phyloP scores from a whole-genome alignment of 2,329 filamentous ascomycete species.

The Fonsecaea erecta region DNA sequence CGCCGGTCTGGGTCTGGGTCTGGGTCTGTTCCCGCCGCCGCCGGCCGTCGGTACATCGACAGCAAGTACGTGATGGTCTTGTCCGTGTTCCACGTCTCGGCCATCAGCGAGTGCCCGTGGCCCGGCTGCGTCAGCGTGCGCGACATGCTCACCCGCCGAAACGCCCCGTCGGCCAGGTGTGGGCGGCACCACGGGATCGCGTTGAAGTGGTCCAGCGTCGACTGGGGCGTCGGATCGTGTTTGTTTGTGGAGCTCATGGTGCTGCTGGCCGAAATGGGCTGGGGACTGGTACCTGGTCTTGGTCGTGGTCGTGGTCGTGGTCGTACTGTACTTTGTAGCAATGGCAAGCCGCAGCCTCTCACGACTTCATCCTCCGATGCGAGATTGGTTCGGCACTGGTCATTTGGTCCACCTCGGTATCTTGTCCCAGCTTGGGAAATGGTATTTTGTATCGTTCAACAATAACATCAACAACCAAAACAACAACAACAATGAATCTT shows the following conservation, averaged over 20 bases:
- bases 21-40: not conserved
- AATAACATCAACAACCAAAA: no score
- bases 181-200: conserved; percentile 41
- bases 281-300: no score
- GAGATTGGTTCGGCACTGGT: not conserved
- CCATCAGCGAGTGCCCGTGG: conserved; percentile 33
- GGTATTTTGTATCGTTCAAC: not conserved
- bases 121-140: conserved; percentile 25
- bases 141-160: conserved; percentile 26
- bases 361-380: not conserved
- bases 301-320: no score
- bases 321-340: not conserved
- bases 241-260: not conserved
- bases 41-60: conserved; percentile 22
- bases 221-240: not conserved
- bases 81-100: conserved; percentile 34
- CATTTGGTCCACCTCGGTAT: not conserved
- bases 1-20: not conserved
- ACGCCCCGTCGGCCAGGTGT: conserved; percentile 40
- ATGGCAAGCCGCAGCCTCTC: not conserved
- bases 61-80: conserved; percentile 28
- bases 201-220: conserved; percentile 35
- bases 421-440: not conserved
- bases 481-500: no score
- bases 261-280: not conserved